Conservation (phyloP, 2,329 filamentous ascomycete genomes). For the Diaporthe sp. region DNA sequence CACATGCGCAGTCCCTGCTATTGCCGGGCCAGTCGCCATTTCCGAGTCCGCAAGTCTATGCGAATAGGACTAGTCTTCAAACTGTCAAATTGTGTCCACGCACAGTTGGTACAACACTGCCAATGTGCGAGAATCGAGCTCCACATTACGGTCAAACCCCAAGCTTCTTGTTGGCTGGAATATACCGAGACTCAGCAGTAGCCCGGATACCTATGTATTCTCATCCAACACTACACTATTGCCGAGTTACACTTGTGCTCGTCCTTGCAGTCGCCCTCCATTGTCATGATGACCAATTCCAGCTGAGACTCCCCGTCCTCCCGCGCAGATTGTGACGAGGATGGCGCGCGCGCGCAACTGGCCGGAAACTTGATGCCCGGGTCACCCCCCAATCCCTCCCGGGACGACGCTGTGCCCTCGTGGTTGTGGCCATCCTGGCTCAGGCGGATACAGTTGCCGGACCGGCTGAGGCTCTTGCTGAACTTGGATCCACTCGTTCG, state of each 20-base stretch:
- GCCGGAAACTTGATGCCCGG: neutral
- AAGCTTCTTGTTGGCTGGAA: neutral
- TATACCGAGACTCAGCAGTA: neutral
- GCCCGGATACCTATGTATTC: neutral
- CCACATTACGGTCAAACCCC: too few species aligned
- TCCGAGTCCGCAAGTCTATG: neutral
- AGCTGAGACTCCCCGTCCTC: neutral
- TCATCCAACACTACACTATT: neutral
- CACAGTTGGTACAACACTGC: too few species aligned
- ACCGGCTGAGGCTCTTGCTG: constrained; percentile 23
- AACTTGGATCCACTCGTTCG: neutral
- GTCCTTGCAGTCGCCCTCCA: neutral
- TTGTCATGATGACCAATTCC: constrained; percentile 2
- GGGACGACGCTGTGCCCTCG: neutral
- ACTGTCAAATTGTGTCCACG: too few species aligned
- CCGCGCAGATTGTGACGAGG: neutral
- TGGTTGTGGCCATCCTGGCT: neutral
- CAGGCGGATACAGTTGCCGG: neutral
- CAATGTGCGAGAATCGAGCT: neutral
- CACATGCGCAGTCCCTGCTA: neutral
- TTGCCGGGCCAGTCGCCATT: neutral
- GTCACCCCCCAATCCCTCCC: neutral
- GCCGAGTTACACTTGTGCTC: neutral
- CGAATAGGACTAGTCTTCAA: neutral
- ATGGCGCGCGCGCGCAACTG: neutral